Conservation (phyloP, 208 protist species). For the Crithidia bombi region DNA sequence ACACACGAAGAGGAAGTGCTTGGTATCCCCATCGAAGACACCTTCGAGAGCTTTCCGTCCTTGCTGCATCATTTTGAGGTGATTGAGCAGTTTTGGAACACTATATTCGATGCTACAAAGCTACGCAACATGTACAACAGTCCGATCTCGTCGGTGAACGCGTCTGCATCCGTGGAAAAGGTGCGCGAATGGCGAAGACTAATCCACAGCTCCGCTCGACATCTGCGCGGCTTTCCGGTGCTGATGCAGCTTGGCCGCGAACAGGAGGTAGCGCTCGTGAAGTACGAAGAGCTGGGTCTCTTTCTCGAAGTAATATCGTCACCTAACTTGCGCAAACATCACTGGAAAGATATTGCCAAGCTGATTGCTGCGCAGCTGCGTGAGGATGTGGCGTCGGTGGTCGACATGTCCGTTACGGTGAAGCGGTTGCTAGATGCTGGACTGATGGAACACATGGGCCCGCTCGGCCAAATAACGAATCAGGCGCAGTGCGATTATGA, state of each 20-base stretch:
- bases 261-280: conserved; percentile 76
- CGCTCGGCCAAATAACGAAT: conserved; percentile 63
- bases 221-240: conserved; percentile 66
- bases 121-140: conserved; percentile 79
- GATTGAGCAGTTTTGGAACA: conserved; percentile 86
- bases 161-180: conserved; percentile 66
- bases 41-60: conserved; percentile 69
- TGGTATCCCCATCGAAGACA: conserved; percentile 39
- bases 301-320: conserved; percentile 75
- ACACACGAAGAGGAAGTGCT: conserved; percentile 62
- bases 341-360: conserved; percentile 89
- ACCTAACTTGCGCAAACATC: conserved; percentile 80
- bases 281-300: conserved; percentile 80
- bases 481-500: conserved; percentile 80
- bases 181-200: conserved; percentile 80
- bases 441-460: conserved; percentile 56
- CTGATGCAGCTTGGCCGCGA: conserved; percentile 79
- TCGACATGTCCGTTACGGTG: conserved; percentile 65
- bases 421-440: conserved; percentile 69
- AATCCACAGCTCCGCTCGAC: conserved; percentile 73
- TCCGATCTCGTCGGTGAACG: conserved; percentile 60
- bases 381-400: conserved; percentile 52
- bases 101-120: conserved; percentile 59
- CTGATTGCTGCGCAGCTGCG: conserved; percentile 51
- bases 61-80: conserved; percentile 74